Evolutionary conservation across 148 eudicot genomes (phyloP).

Genomic region (Vaccinium macrocarpon): DNA sequence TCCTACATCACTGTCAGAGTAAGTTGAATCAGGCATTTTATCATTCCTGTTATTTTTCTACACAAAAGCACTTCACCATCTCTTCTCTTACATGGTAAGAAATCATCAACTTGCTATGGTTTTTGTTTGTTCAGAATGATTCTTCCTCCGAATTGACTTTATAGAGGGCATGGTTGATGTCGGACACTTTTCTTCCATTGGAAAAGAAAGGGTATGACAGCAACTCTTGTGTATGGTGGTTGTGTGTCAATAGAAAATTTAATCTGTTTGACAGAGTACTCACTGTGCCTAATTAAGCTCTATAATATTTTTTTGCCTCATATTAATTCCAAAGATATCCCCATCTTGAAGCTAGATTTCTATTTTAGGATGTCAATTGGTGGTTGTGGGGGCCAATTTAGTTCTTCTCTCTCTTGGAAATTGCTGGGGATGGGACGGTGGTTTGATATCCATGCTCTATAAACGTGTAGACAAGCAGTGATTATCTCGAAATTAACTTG

Average conservation of each 20-base stretch:
- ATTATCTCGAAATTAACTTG: too few relatives aligned
- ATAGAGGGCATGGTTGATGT: not conserved
- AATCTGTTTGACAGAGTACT: not conserved
- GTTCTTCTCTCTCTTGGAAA: not conserved
- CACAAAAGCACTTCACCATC: not conserved
- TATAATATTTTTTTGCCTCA: not conserved
- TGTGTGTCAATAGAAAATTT: not conserved
- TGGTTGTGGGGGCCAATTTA: not conserved
- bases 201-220: not conserved
- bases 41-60: not conserved
- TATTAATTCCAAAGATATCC: not conserved
- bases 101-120: not conserved
- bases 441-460: too few relatives aligned
- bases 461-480: too few relatives aligned
- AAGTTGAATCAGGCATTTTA: conserved; percentile 21
- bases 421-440: too few relatives aligned
- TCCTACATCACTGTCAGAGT: conserved; percentile 84
- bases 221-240: not conserved
- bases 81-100: not conserved
- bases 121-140: conserved; percentile 1
- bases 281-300: not conserved
- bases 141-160: not conserved
- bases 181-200: not conserved
- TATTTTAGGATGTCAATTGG: not conserved
- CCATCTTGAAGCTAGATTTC: not conserved